Base-by-base conservation (phyloP, 352 stramenopile species). In the Phytophthora hibernalis region DNA sequence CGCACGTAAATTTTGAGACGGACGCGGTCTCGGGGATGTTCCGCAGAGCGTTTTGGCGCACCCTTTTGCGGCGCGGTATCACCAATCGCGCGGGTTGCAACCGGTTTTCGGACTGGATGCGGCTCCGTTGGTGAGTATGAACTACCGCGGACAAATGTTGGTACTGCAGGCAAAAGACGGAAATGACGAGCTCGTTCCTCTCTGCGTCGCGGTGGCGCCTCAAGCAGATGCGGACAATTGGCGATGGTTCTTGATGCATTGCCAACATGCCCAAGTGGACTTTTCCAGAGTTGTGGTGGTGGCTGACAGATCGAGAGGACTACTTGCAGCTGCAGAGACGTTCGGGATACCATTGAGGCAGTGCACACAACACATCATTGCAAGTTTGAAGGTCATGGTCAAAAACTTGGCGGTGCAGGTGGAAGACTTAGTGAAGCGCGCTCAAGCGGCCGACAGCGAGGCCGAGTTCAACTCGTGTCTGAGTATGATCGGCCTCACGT, bases 391-490 rank as follows among this genome's bases (percentile, higher is more conserved):
- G 47, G 50, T 55, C 1, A 67, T 79, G 66, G 67, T 73, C 18
- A 79, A 76, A 21, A 65, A 58, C 16, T 42, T 70, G 53, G 61
- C 71, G 2, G 67, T 70, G 22, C 71, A 79, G 30, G 55, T 79
- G 16, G 61, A 76, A n/a, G 71, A 79, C 45, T 63, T 79, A 35
- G 67, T 79, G 44, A 73, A 61, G 59, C 71, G 71, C 15, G 71
- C 71, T 28, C 71, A 79, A 13, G 66, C 71, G 6, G 71, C 71
- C 11, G 71, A 76, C n/a, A 79, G 61, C 20, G 57, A 73, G 16
- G 66, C 65, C 12, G 66, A 79, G 52, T 79, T 76, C 44, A 65
- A 64, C 20, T 79, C 71, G 45, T 79, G 58, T 62, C 50, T 79
- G 2, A 61, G 52, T 50, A 79, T 79, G 71, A 68, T 79, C 38